A percentile compares a stretch with the other conserved stretches of the same genome.
These are phyloP conservation scores for Laguncularia racemosa DNA, from an alignment of 345 rosid species.

Conservation along the genomic window DNA sequence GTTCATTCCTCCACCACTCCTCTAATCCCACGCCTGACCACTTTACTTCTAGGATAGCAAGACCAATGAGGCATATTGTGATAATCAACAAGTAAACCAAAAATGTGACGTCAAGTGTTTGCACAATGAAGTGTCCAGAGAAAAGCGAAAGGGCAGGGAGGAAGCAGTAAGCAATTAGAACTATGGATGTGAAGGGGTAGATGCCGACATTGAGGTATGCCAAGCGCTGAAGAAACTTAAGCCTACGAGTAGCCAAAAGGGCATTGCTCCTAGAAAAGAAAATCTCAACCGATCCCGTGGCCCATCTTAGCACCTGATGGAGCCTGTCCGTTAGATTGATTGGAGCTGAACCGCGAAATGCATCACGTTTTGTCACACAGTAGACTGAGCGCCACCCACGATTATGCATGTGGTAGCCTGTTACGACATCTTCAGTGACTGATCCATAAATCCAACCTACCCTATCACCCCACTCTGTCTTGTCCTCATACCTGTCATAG, in stretches of 20 bases:
- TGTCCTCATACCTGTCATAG: slow-evolving; percentile 73
- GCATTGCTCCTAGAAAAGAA: slow-evolving; percentile 97
- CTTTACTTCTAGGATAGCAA: slow-evolving; percentile 77
- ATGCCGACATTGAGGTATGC: slow-evolving; percentile 84
- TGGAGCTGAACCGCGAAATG: slow-evolving; percentile 88
- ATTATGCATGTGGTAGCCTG: slow-evolving; percentile 96
- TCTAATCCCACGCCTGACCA: slow-evolving; percentile 81
- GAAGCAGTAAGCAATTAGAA: slow-evolving; percentile 85
- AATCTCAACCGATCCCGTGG: slow-evolving; percentile 91
- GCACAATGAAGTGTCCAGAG: slow-evolving; percentile 81
- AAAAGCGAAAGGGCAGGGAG: slow-evolving; percentile 92
- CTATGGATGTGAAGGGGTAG: slow-evolving; percentile 85
- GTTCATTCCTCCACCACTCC: slow-evolving; percentile 99
- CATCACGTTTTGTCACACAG: slow-evolving; percentile 82
- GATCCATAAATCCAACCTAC: slow-evolving; percentile 99
- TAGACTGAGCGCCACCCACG: slow-evolving; percentile 96
- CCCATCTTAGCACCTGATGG: slow-evolving; percentile 96
- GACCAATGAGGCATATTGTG: slow-evolving; percentile 51
- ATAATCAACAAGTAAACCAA: slow-evolving; percentile 57
- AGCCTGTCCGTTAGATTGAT: slow-evolving; percentile 93
- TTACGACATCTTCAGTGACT: slow-evolving; percentile 94
- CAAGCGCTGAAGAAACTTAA: slow-evolving; percentile 75
- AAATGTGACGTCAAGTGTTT: slow-evolving; percentile 46
- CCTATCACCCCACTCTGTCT: slow-evolving; percentile 95
- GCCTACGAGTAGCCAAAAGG: slow-evolving; percentile 46